A percentile compares a stretch with the other conserved stretches of the same genome.
Conservation (phyloP, 2,329 filamentous ascomycete species). For the Neonectria punicea region DNA sequence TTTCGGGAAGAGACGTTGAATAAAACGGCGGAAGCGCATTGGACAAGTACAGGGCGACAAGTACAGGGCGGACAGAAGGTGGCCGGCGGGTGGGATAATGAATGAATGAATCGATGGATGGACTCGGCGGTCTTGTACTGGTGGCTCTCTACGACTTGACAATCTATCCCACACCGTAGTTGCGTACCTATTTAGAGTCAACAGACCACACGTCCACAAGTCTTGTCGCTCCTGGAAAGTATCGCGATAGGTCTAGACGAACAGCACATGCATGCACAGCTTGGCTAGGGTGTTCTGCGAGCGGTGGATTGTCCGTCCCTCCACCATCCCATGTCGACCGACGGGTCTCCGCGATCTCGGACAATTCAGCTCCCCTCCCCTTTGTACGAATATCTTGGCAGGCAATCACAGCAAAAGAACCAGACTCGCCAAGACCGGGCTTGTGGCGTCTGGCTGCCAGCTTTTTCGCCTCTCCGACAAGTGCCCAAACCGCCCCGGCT, state of each 20-base stretch:
- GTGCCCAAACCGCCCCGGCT: not conserved
- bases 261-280: slow-evolving; percentile 4
- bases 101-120: not conserved
- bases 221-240: not conserved
- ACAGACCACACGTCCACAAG: not conserved
- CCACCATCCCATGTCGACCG: not conserved
- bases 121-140: slow-evolving; percentile 8
- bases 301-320: slow-evolving; percentile 3
- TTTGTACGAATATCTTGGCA: not conserved
- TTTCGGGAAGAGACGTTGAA: slow-evolving; percentile 3
- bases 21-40: slow-evolving; percentile 4
- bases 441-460: slow-evolving; percentile 6
- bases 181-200: not conserved
- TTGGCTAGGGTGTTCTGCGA: not conserved
- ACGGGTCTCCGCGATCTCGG: not conserved
- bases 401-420: not conserved
- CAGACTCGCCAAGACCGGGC: not conserved
- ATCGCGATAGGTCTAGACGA: not conserved
- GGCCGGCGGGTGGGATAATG: not conserved
- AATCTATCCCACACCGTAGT: not conserved
- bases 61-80: not conserved
- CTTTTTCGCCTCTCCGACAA: not conserved
- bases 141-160: not conserved
- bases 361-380: not conserved
- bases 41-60: not conserved